These are phyloP conservation scores for Cutaneotrichosporon sp. DNA, from an alignment of 1,284 basidiomycete species.

Conservation along the genomic window DNA sequence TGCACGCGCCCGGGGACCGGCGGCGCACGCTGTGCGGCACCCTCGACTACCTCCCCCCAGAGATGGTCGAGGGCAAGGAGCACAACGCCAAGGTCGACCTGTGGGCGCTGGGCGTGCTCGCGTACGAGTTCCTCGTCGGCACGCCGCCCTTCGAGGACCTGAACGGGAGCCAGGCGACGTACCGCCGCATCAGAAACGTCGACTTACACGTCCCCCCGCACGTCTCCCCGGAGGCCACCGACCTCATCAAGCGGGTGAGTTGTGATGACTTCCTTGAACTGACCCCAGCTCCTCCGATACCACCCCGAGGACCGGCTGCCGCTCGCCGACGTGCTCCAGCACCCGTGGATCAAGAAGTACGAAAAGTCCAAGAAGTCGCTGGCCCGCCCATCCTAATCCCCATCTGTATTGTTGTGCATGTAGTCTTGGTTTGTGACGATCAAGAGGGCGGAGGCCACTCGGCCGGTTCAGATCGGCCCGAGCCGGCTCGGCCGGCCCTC, in stretches of 20 bases:
- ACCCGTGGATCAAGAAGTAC: conserved; percentile 92
- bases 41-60: conserved; percentile 94
- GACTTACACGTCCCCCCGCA: conserved; percentile 73
- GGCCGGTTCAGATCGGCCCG: not conserved
- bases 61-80: conserved; percentile 87
- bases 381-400: conserved; percentile 9
- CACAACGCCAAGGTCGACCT: conserved; percentile 63
- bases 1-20: conserved; percentile 91
- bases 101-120: conserved; percentile 96
- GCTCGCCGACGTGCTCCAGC: conserved; percentile 74
- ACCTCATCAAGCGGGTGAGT: conserved; percentile 65
- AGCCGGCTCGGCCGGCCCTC: not conserved
- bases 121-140: conserved; percentile 92
- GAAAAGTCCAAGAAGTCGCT: conserved; percentile 45
- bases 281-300: conserved; percentile 75
- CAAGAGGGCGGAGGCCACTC: not conserved
- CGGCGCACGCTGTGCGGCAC: conserved; percentile 92
- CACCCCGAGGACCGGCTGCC: conserved; percentile 81
- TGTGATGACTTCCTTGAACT: not conserved
- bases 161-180: conserved; percentile 72
- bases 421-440: not conserved
- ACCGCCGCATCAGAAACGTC: conserved; percentile 66
- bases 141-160: conserved; percentile 90
- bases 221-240: conserved; percentile 66
- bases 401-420: not conserved